phyloP scores from a whole-genome alignment of 192 early-diverging fungal species.

The Coemansia sp. region DNA sequence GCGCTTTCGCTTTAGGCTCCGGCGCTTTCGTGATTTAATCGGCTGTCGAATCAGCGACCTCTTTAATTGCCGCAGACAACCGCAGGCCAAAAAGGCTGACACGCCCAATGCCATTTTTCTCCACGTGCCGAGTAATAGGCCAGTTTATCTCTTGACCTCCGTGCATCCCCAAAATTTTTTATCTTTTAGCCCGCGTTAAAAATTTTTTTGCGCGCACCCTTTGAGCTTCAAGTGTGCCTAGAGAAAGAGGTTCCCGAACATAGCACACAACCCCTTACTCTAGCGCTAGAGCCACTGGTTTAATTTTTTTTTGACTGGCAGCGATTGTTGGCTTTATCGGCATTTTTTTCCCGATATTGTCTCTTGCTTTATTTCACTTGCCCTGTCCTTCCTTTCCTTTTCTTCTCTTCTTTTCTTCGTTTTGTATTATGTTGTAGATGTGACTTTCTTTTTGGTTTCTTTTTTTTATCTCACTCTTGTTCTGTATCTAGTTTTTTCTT shows the following conservation, averaged over 20 bases:
- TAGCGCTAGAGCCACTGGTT: background rate
- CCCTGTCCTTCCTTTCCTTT: background rate
- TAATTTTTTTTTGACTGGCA: background rate
- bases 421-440: slow-evolving; percentile 2
- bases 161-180: slow-evolving; percentile 4
- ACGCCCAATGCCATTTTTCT: background rate
- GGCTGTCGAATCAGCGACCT: background rate
- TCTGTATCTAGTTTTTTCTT: background rate
- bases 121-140: slow-evolving; percentile 14
- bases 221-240: background rate
- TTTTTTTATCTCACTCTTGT: background rate
- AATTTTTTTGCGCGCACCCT: slow-evolving; percentile 5
- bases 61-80: background rate
- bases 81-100: background rate
- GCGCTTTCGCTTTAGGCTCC: background rate
- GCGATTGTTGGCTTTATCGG: background rate
- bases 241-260: background rate
- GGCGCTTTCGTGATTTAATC: background rate
- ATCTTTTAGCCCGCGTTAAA: background rate
- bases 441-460: slow-evolving; percentile 6
- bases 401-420: background rate
- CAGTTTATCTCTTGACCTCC: slow-evolving; percentile 4
- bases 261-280: background rate
- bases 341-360: background rate
- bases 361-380: background rate